Evolutionary conservation across 2,329 filamentous ascomycete species (phyloP).

Genomic region (Scedosporium aurantiacum): DNA sequence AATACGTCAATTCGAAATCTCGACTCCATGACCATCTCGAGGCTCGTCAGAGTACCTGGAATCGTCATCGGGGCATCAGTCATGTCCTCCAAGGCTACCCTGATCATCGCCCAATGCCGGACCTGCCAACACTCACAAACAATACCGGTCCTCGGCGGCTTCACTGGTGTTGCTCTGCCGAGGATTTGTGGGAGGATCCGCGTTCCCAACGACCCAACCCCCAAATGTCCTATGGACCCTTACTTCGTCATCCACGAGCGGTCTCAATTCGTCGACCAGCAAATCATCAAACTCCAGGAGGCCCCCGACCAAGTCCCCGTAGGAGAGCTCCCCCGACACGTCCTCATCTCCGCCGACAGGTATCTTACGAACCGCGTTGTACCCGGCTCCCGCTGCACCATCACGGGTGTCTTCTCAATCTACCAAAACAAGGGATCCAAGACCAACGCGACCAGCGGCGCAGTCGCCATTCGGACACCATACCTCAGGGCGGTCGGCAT

Average conservation of each 20-base stretch:
- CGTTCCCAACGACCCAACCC: constrained; percentile 52
- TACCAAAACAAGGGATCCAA: constrained; percentile 88
- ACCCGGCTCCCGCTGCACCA: constrained; percentile 83
- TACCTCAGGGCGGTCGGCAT: constrained; percentile 91
- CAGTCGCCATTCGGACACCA: constrained; percentile 89
- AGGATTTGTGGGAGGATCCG: constrained; percentile 59
- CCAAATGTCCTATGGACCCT: constrained; percentile 82
- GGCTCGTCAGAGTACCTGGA: constrained; percentile 90
- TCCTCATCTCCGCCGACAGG: constrained; percentile 90
- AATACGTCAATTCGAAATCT: constrained; percentile 90
- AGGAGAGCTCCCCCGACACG: constrained; percentile 87
- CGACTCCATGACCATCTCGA: constrained; percentile 82
- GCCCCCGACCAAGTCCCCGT: constrained; percentile 96
- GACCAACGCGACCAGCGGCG: constrained; percentile 59
- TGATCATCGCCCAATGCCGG: constrained; percentile 76
- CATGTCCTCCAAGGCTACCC: constrained; percentile 88
- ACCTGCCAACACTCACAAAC: constrained; percentile 66
- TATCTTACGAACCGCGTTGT: constrained; percentile 94
- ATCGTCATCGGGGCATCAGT: constrained; percentile 97
- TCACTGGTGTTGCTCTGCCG: constrained; percentile 76
- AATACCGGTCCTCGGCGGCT: constrained; percentile 70
- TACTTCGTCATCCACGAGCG: constrained; percentile 95
- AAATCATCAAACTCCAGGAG: constrained; percentile 95
- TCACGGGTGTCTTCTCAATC: constrained; percentile 97
- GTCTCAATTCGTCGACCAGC: constrained; percentile 91